Evolutionary conservation across 805 yeast species (phyloP), one percentile per base, ranked within the genome.

Genomic region (Blastobotrys terrestris): DNA sequence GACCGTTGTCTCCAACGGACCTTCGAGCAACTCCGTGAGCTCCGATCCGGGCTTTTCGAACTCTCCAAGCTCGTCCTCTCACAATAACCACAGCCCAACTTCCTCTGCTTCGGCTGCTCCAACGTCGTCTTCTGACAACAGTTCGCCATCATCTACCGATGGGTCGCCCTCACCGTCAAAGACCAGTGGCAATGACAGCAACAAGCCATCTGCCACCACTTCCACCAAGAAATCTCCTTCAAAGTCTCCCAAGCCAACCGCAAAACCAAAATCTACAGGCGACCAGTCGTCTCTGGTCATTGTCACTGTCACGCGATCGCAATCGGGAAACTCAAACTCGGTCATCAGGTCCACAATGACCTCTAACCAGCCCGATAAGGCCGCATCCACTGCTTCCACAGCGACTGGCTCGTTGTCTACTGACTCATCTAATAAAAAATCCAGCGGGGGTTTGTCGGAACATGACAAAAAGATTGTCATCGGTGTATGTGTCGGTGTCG

Each of bases 401-500:
- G 19, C 55, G 19, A 20, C 63, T 4, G 57, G 64, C 4, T 44
- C 65, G 2, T 31, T 60, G 16, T 47, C 63, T 11, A 51, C 62
- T 16, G 48, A 39, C 18, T 21, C 47, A 41, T 31, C 52, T 14
- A 18, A 53, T 18, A 6, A 58, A 70, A 3, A 48, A 67, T 5
- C 56, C 58, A 1, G 56, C 63, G 14, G 67, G 2, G 84, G 84
- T 0, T 67, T 82, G 5, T 73, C 83, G 1, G 61, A 71, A 14
- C 75, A 77, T 49, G 67, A 77, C 54, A 73, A 78, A 51, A 77
- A 76, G 52, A 76, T 84, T 39, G 79, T 84, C 20, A 76, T 83
- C 50, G 90, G 90, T 41, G 82, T 83, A 54, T 84, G 80, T 26
- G 84, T 84, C 3, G 90, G 90, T 52, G 77, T 85, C 13, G 87